Evolutionary conservation across 768 basidiomycete genomes (phyloP).

Genomic region (Suillus sp.): DNA sequence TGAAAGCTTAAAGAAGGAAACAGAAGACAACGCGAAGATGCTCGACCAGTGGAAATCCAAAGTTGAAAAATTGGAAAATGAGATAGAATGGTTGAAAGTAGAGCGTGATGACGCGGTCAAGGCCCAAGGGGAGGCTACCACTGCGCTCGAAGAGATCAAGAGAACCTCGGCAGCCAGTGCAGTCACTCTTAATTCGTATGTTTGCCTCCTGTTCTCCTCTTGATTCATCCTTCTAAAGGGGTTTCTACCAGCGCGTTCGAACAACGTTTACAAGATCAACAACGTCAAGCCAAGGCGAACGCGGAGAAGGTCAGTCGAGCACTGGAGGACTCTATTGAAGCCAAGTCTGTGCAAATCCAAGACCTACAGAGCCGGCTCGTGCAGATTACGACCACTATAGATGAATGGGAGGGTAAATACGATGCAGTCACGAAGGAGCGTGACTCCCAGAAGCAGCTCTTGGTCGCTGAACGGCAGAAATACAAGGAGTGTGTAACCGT

Average conservation of each 20-base stretch:
- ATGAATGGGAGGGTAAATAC: constrained; percentile 2
- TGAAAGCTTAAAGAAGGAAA: neutral
- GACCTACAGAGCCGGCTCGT: neutral
- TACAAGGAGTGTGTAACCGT: constrained; percentile 1
- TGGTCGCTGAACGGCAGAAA: neutral
- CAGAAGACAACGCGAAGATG: too few relatives aligned
- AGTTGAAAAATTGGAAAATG: neutral
- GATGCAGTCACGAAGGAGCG: neutral
- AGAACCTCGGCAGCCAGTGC: neutral
- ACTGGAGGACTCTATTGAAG: neutral
- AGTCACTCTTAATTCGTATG: neutral
- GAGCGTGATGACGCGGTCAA: neutral
- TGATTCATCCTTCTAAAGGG: neutral
- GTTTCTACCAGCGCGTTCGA: neutral
- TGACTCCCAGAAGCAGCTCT: constrained; percentile 1
- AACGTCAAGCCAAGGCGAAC: neutral
- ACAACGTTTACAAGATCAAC: neutral
- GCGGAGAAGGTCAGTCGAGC: neutral
- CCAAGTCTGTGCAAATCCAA: neutral
- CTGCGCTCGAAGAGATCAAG: neutral
- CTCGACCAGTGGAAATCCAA: neutral
- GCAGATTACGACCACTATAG: neutral
- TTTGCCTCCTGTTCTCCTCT: neutral
- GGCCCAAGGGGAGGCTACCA: neutral
- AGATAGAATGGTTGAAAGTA: neutral